Percentiles rank a stretch among this genome's conserved stretches.
phyloP scores from a whole-genome alignment of 2,329 filamentous ascomycete species.

The Trichoderma sp. region DNA sequence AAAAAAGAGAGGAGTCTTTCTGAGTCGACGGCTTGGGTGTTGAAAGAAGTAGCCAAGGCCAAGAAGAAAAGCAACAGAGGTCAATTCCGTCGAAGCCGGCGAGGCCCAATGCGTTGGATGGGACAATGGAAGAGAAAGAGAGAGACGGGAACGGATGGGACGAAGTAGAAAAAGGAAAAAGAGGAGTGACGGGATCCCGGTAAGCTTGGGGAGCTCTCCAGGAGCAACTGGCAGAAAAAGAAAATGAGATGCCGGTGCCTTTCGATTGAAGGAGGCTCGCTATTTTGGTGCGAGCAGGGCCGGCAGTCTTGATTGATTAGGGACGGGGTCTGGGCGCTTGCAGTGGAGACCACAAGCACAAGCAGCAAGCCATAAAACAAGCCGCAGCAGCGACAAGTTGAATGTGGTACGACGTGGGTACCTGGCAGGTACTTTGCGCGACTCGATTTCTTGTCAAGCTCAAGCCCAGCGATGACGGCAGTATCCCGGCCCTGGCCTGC shows the following conservation, averaged over 20 bases:
- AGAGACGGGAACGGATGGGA: background rate
- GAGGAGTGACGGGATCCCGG: slow-evolving; percentile 13
- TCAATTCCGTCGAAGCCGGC: slow-evolving; percentile 11
- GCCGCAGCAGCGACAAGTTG: background rate
- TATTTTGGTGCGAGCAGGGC: slow-evolving; percentile 19
- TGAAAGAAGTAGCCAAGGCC: background rate
- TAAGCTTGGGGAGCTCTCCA: slow-evolving; percentile 9
- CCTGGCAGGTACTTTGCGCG: background rate
- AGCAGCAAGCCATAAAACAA: slow-evolving; percentile 3
- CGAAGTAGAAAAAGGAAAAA: slow-evolving; percentile 13
- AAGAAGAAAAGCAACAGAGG: background rate
- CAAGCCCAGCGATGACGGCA: background rate
- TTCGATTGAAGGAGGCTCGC: slow-evolving; percentile 17
- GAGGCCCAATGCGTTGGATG: slow-evolving; percentile 1
- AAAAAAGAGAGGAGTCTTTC: background rate
- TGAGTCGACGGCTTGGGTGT: background rate
- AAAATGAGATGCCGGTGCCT: slow-evolving; percentile 19
- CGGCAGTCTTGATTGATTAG: slow-evolving; percentile 17
- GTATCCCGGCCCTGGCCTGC: background rate
- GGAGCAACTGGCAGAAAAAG: slow-evolving; percentile 12
- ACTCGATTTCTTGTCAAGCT: background rate
- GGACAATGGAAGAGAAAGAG: background rate
- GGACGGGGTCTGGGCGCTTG: slow-evolving; percentile 14
- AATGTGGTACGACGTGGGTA: slow-evolving; percentile 3
- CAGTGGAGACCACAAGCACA: slow-evolving; percentile 8